Conservation (phyloP, 306 rosid genomes). For the Cicer pinnatifidum region DNA sequence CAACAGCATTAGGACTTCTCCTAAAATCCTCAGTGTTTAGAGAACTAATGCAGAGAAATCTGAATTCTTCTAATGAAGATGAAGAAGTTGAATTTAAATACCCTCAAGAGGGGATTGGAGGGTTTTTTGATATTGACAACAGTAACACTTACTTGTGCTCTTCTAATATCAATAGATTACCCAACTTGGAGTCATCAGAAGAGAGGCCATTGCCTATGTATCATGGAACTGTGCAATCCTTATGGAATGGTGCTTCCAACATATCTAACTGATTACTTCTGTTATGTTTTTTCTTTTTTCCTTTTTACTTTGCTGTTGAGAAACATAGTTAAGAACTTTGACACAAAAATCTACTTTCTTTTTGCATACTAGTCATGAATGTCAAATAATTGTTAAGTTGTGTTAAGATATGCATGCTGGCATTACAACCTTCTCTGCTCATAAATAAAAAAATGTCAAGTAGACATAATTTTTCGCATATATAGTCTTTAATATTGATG, state of each 20-base stretch:
- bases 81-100: conserved; percentile 49
- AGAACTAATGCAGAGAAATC: conserved; percentile 68
- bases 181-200: conserved; percentile 54
- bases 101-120: conserved; percentile 44
- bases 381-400: conserved; percentile 43
- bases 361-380: conserved; percentile 23
- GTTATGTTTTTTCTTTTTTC: not conserved
- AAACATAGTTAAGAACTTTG: conserved; percentile 9
- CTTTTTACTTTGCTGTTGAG: not conserved
- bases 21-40: conserved; percentile 72
- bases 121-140: conserved; percentile 40
- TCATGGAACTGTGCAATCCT: conserved; percentile 44
- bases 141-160: conserved; percentile 36
- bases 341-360: not conserved
- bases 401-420: conserved; percentile 26
- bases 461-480: not conserved
- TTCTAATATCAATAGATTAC: conserved; percentile 43
- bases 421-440: conserved; percentile 22
- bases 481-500: conserved; percentile 1
- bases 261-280: conserved; percentile 43
- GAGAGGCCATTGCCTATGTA: conserved; percentile 50
- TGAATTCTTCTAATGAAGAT: conserved; percentile 45
- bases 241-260: conserved; percentile 55
- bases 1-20: conserved; percentile 79
- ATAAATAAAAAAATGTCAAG: conserved; percentile 20